Evolutionary conservation across 2,329 filamentous ascomycete genomes (phyloP), one percentile per base, ranked within the genome.

Genomic region (Fusarium drepaniforme): DNA sequence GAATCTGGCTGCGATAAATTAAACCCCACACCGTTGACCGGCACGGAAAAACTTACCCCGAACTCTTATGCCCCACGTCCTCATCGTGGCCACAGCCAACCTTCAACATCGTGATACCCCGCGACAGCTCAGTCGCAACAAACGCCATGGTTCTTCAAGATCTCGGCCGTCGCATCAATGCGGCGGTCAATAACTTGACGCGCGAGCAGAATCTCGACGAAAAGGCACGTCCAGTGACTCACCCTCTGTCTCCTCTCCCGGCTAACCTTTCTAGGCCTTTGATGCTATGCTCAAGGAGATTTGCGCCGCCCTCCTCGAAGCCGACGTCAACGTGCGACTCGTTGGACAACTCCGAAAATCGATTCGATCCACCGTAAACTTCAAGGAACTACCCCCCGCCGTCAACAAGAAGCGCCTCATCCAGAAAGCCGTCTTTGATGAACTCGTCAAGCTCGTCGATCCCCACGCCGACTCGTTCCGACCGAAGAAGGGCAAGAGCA

Each of bases 231-330:
- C 21, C 58, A 67, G 59, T 51, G 63, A 44, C 49, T 25, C 44
- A 6, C 21, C 3, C 40, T 70, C 78, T 60, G 67, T 61, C 61
- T 35, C 49, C 28, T 23, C 18, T 37, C 64, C 44, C 71, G 6
- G 38, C 72, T 74, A 64, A 77, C 68, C 56, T 4, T 59, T 67
- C 46, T 71, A 97, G 94, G 95, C 96, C 49, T 98, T 99, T 83
- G 97, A 99, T 88, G 90, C 90, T 80, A 99, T 99, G 97, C 90
- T 99, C 83, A 98, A 98, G 86, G 96, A 98, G 85, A 98, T 99
- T 80, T 97, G 95, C 83, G 92, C 96, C 76, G 97, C 97, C 72
- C 93, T 99, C 23, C 91, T 98, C 81, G 96, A 98, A 88, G 95
- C 97, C 84, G 97, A 99, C 80, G 97, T 99, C 81, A 99, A 98